Percentiles rank a stretch among this genome's conserved stretches.
phyloP scores from a whole-genome alignment of 2,329 filamentous ascomycete genomes.

The Trichoderma koningiopsis region DNA sequence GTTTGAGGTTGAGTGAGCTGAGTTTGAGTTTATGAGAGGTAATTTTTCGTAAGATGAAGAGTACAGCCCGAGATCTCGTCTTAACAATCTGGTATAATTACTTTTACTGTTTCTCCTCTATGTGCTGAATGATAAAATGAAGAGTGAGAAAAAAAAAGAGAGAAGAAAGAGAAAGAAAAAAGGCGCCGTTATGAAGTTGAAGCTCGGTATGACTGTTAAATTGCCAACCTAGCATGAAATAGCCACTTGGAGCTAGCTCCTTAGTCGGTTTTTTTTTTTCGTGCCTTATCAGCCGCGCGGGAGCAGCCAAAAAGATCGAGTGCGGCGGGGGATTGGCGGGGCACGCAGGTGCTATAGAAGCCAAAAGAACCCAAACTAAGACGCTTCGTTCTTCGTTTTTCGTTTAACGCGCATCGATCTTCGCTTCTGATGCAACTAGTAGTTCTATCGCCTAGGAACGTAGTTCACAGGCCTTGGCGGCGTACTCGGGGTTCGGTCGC shows the following conservation, averaged over 20 bases:
- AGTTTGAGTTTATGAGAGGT: neutral
- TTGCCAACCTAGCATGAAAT: neutral
- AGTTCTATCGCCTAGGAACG: too few relatives aligned
- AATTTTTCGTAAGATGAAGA: neutral
- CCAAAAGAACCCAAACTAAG: neutral
- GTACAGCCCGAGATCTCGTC: too few relatives aligned
- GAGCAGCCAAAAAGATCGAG: neutral
- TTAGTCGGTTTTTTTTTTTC: neutral
- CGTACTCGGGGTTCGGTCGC: neutral
- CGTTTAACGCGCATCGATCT: neutral
- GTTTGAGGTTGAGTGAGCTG: neutral
- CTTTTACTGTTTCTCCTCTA: neutral
- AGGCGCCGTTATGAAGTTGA: neutral
- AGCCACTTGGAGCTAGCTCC: neutral
- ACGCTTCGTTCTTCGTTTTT: neutral
- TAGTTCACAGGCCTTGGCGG: neutral
- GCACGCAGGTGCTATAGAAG: neutral
- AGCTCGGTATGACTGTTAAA: neutral
- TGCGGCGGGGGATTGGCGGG: neutral
- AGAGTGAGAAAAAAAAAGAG: neutral
- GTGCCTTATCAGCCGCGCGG: conserved; percentile 14
- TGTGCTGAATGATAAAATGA: neutral
- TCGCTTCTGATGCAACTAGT: neutral
- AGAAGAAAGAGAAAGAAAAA: neutral
- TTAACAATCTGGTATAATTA: too few relatives aligned